Conservation (phyloP, 192 early-diverging fungal species). For the Neocallimastix lanati region DNA sequence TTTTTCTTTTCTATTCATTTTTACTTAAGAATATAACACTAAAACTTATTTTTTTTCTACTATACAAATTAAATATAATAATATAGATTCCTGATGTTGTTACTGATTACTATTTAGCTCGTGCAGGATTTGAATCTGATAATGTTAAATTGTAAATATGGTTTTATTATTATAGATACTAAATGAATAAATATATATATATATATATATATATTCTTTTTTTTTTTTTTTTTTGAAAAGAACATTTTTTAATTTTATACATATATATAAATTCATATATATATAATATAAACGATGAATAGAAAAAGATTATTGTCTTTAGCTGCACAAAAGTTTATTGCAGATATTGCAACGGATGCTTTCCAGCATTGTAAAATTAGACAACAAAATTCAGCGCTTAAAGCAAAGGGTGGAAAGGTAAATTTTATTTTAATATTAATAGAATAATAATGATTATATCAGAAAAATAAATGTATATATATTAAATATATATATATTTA, state of each 20-base stretch:
- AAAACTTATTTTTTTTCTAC: too few species aligned
- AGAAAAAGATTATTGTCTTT: constrained; percentile 60
- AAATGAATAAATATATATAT: too few species aligned
- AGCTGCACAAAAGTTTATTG: constrained; percentile 70
- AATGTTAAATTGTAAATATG: constrained; percentile 58
- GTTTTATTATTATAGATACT: too few species aligned
- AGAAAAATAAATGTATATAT: background rate
- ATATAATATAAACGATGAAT: too few species aligned
- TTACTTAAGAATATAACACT: too few species aligned
- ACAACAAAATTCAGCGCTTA: constrained; percentile 28
- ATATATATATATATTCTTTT: too few species aligned
- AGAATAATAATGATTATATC: background rate
- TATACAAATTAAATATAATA: too few species aligned
- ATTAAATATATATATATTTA: background rate
- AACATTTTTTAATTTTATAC: too few species aligned
- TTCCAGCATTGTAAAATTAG: constrained; percentile 64
- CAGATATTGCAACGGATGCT: constrained; percentile 71
- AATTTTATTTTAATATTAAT: background rate
- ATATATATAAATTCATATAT: too few species aligned
- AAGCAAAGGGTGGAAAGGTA: background rate
- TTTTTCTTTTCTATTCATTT: too few species aligned
- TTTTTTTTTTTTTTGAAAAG: too few species aligned
- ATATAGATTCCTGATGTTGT: constrained; percentile 75
- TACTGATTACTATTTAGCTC: constrained; percentile 73
- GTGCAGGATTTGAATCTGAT: constrained; percentile 57